Percentiles rank a stretch among this genome's conserved stretches.
These are phyloP conservation scores for Cyclotella sp. DNA, from an alignment of 108 stramenopile species.

Conservation along the genomic window DNA sequence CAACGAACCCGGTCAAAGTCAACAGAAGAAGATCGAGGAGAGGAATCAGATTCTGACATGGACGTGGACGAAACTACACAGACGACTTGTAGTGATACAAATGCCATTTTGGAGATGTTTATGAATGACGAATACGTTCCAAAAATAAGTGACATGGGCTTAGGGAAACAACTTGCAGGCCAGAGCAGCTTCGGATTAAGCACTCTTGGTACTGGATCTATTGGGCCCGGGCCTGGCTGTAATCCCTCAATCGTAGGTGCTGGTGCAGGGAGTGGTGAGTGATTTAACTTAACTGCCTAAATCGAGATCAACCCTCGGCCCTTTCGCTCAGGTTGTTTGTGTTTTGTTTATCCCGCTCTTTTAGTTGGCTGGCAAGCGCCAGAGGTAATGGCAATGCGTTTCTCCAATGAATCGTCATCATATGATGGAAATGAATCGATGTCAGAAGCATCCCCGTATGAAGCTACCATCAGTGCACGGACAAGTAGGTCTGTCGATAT, in stretches of 20 bases:
- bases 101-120: conserved; percentile 59
- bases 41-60: conserved; percentile 46
- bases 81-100: conserved; percentile 41
- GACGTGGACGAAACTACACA: conserved; percentile 25
- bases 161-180: conserved; percentile 93
- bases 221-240: conserved; percentile 52
- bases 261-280: conserved; percentile 72
- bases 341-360: conserved; percentile 12
- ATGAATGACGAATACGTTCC: conserved; percentile 77
- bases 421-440: conserved; percentile 43
- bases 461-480: conserved; percentile 43
- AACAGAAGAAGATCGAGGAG: conserved; percentile 8
- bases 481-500: conserved; percentile 93
- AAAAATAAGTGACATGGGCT: conserved; percentile 97
- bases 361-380: conserved; percentile 96
- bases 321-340: not conserved
- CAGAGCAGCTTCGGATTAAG: conserved; percentile 91
- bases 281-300: not conserved
- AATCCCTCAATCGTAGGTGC: conserved; percentile 68
- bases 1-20: conserved; percentile 41
- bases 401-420: conserved; percentile 67
- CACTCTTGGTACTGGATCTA: conserved; percentile 71
- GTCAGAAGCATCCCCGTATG: conserved; percentile 58
- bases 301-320: not conserved
- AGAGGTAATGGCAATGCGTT: conserved; percentile 89